Percentiles rank a stretch among this genome's conserved stretches.
phyloP scores from a whole-genome alignment of 495 filamentous ascomycete species.

The Tuber melanosporum region DNA sequence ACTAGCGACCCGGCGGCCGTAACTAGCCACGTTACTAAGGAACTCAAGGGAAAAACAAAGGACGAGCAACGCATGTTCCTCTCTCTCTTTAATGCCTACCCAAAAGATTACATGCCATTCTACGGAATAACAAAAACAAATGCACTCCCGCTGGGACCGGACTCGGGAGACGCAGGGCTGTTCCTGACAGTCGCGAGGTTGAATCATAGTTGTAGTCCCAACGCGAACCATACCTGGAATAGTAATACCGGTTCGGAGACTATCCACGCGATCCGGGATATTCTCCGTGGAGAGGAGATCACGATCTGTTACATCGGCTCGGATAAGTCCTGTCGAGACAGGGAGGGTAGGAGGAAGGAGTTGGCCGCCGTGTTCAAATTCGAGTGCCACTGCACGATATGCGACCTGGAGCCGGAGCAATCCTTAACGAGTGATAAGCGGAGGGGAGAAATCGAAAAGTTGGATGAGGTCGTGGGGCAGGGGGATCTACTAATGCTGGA shows the following conservation, averaged over 20 bases:
- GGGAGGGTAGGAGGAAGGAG: constrained; percentile 25
- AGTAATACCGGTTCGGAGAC: constrained; percentile 38
- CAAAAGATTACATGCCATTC: constrained; percentile 40
- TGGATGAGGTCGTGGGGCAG: constrained; percentile 43
- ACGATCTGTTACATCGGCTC: constrained; percentile 44
- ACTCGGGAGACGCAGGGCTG: constrained; percentile 41
- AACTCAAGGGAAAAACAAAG: constrained; percentile 42
- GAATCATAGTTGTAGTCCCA: constrained; percentile 47
- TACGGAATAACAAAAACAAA: constrained; percentile 45
- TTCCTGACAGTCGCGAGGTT: constrained; percentile 44
- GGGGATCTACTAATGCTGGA: constrained; percentile 23
- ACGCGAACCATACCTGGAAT: constrained; percentile 47
- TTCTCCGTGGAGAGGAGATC: constrained; percentile 46
- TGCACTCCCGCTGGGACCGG: constrained; percentile 43
- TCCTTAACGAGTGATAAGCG: constrained; percentile 42
- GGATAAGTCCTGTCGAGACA: constrained; percentile 29
- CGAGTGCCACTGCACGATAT: constrained; percentile 45
- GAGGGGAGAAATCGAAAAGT: constrained; percentile 34
- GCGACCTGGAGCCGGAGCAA: constrained; percentile 37
- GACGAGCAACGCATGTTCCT: constrained; percentile 45
- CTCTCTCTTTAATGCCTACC: constrained; percentile 46
- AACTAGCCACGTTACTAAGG: constrained; percentile 37
- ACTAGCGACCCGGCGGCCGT: constrained; percentile 25
- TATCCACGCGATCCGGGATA: constrained; percentile 44
- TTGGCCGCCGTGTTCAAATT: constrained; percentile 45